These are phyloP conservation scores for Talaromyces proteolyticus DNA, from an alignment of 495 filamentous ascomycete species.

Conservation along the genomic window DNA sequence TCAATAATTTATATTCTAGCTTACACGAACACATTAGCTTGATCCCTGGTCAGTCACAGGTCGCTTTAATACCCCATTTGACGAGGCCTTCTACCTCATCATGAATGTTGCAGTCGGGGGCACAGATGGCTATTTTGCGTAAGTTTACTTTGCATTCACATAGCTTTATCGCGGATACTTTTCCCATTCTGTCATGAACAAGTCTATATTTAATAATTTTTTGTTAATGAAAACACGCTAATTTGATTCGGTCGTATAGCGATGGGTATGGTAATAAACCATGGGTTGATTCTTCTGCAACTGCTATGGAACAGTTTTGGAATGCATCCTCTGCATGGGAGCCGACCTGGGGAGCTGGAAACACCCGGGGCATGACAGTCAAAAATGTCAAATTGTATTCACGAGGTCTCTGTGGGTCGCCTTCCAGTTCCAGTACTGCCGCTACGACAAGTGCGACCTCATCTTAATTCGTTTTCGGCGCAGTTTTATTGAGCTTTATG, in stretches of 20 bases:
- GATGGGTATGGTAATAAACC: constrained; percentile 65
- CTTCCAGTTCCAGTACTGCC: too few relatives aligned
- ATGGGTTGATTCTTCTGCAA: constrained; percentile 62
- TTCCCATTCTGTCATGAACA: too few relatives aligned
- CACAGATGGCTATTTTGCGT: constrained; percentile 77
- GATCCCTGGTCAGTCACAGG: constrained; percentile 62
- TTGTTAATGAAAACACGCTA: too few relatives aligned
- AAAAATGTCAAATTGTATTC: constrained; percentile 73
- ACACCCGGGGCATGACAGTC: constrained; percentile 58
- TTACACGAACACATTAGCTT: neutral
- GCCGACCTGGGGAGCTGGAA: constrained; percentile 57
- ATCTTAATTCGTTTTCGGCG: too few relatives aligned
- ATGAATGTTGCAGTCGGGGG: constrained; percentile 74
- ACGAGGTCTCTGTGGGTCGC: constrained; percentile 23
- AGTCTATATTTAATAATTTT: too few relatives aligned
- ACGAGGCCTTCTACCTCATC: constrained; percentile 74
- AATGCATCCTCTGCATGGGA: constrained; percentile 58
- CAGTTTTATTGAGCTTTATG: too few relatives aligned
- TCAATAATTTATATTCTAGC: neutral
- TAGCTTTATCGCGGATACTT: too few relatives aligned
- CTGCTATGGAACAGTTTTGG: constrained; percentile 71
- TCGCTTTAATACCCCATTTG: constrained; percentile 63
- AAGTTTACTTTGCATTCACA: neutral
- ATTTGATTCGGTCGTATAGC: too few relatives aligned
- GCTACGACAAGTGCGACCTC: too few relatives aligned